These are phyloP conservation scores for Madurella fahalii DNA, from an alignment of 2,329 filamentous ascomycete species.

Conservation along the genomic window DNA sequence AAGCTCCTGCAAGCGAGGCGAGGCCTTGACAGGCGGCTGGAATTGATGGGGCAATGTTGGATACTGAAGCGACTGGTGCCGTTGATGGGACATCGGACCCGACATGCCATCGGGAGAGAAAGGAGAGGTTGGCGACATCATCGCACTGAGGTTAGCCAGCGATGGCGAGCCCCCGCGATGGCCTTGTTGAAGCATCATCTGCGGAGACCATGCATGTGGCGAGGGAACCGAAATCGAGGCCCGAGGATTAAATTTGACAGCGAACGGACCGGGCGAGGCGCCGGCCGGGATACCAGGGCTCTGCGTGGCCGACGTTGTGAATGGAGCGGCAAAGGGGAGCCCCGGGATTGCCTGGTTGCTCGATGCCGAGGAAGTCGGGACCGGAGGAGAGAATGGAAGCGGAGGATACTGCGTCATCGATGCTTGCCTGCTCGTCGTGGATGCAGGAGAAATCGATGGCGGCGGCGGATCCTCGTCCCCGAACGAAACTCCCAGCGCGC, in stretches of 20 bases:
- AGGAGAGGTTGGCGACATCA: constrained; percentile 63
- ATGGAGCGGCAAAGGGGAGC: constrained; percentile 53
- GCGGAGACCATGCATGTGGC: constrained; percentile 55
- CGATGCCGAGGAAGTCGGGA: constrained; percentile 72
- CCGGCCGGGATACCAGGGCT: constrained; percentile 62
- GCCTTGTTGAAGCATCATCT: constrained; percentile 49
- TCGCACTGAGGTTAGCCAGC: constrained; percentile 47
- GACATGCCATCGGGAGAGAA: constrained; percentile 52
- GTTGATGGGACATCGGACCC: constrained; percentile 45
- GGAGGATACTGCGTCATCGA: constrained; percentile 68
- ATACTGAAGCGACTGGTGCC: constrained; percentile 58
- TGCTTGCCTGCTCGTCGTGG: constrained; percentile 60
- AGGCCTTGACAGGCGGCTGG: constrained; percentile 48
- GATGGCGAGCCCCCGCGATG: constrained; percentile 63
- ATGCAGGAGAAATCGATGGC: constrained; percentile 62
- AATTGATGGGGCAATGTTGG: constrained; percentile 55
- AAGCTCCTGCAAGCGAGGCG: constrained; percentile 65
- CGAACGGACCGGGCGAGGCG: constrained; percentile 69
- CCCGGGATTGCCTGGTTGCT: constrained; percentile 60
- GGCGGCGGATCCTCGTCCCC: constrained; percentile 67
- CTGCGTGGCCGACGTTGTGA: constrained; percentile 59
- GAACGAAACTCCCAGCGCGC: constrained; percentile 81
- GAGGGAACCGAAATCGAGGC: constrained; percentile 69
- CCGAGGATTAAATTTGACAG: constrained; percentile 61
- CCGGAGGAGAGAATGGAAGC: constrained; percentile 76